Base-by-base conservation (phyloP, 805 yeast species). In the Saccharomyces mikatae region DNA sequence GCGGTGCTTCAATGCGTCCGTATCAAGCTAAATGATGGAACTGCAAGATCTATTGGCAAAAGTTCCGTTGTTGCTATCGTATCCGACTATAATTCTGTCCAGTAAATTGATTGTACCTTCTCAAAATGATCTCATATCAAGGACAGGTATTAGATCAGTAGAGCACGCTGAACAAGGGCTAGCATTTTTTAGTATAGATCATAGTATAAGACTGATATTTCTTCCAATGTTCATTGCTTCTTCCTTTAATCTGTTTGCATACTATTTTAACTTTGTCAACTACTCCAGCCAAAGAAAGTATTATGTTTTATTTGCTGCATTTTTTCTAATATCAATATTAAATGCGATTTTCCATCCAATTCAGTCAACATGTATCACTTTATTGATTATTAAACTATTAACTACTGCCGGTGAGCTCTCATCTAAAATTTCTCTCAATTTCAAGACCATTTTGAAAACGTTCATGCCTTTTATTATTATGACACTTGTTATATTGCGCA, bases 81-180 rank as follows among this genome's bases (percentile, higher is more conserved):
- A 62, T 54, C 71, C 73, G 27, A 66, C 72, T 6, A 59, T 69
- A 28, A 58, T 69, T 10, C 54, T 69, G 41, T 64, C 72, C 30
- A 60, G 64, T 54, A 61, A 58, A 49, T 52, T 67, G 41, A 60
- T 68, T 22, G 52, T 66, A 44, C 60, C 62, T 10, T 54, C 51
- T 32, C 58, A 52, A 22, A 57, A 54, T 27, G 47, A 46, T 46
- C 44, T 36, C 22, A 36, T 36, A 36, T 36, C 17, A 36, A 17
- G 44, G 3, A 17, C 44, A 36, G 24, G 24, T 8, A 17, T 22
- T 6, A 36, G 24, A 48, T 36, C 29, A 31, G 36, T 14, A 21
- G 48, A 10, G 41, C 14, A n/a, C 14, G 27, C 14, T 31, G 28
- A 44, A 17, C 14, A 22, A 29, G 3, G 26, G 6, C 52, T 11